Evolutionary conservation across 345 rosid genomes (phyloP).

Genomic region (Gossypium sturtianum): DNA sequence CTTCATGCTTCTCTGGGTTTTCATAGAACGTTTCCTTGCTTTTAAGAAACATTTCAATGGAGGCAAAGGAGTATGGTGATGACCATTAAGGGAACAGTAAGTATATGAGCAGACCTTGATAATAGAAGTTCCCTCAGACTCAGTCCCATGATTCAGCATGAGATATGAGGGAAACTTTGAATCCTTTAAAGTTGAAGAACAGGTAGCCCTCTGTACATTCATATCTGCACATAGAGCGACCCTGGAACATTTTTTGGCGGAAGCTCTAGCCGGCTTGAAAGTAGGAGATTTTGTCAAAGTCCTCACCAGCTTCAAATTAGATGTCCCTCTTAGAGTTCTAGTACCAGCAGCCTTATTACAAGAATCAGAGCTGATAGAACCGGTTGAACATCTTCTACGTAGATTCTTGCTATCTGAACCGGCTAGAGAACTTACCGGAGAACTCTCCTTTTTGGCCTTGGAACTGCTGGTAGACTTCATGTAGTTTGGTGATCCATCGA

Average conservation of each 20-base stretch:
- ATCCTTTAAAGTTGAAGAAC: conserved; percentile 87
- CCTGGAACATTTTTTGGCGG: conserved; percentile 35
- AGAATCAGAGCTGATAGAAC: conserved; percentile 32
- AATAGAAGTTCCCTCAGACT: conserved; percentile 69
- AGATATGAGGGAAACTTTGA: conserved; percentile 69
- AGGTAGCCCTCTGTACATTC: conserved; percentile 59
- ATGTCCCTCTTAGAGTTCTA: conserved; percentile 26
- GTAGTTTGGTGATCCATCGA: conserved; percentile 57
- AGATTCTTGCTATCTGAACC: conserved; percentile 30
- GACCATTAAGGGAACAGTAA: conserved; percentile 93
- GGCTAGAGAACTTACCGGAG: conserved; percentile 36
- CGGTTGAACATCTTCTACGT: conserved; percentile 24
- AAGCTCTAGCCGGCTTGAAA: conserved; percentile 51
- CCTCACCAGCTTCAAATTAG: conserved; percentile 36
- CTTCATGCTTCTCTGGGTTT: conserved; percentile 49
- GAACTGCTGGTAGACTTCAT: conserved; percentile 89
- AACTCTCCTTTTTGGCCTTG: conserved; percentile 63
- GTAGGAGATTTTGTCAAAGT: conserved; percentile 51
- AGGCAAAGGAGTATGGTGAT: conserved; percentile 58
- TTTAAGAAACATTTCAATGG: conserved; percentile 73
- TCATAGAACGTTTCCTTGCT: conserved; percentile 52
- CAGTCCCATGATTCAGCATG: conserved; percentile 53
- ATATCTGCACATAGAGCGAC: conserved; percentile 41
- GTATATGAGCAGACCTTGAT: conserved; percentile 74
- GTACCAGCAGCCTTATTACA: conserved; percentile 19